Evolutionary conservation across 805 yeast genomes (phyloP), one percentile per base, ranked within the genome.

Genomic region (Yarrowia sp.): DNA sequence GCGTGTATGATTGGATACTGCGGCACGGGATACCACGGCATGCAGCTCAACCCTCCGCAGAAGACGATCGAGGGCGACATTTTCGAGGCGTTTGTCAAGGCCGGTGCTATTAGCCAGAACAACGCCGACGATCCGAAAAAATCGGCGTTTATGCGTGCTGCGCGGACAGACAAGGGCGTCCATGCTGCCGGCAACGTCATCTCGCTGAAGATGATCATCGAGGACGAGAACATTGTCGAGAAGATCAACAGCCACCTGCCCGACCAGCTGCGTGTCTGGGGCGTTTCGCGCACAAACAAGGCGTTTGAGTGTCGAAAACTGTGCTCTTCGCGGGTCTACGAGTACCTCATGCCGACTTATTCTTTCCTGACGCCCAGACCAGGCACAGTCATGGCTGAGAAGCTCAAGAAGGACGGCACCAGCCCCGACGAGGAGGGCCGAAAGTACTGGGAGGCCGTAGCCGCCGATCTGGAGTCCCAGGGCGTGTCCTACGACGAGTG

Each of bases 131-230:
- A 93, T 71, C 83, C 92, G 69, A 91, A 90, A 71, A 92, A 92
- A 71, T 83, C 85, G 61, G 91, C 94, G 0, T 88, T 93, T 70
- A 86, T 74, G 65, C 68, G 80, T 4, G 80, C 80, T 5, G 80
- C 80, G 14, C 82, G 80, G 65, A 97, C 98, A 3, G 98, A 92
- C 73, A 93, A 93, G 74, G 98, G 97, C 64, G 98, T 92, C 22
- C 98, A 92, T 74, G 97, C 98, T 12, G 97, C 97, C 1, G 97
- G 97, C 27, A 92, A 92, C 72, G 90, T 91, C 21, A 82, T 93
- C 44, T 87, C 96, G 14, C 77, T 88, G 67, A 92, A 92, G 72
- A 75, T 92, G 79, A 89, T 90, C 68, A 80, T 90, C 60, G 96
- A 90, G 71, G 96, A 92, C 69, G 83, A 80, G 13, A 86, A 90